Evolutionary conservation across 2,329 filamentous ascomycete species (phyloP).

Genomic region (Paraconiothyrium sp.): DNA sequence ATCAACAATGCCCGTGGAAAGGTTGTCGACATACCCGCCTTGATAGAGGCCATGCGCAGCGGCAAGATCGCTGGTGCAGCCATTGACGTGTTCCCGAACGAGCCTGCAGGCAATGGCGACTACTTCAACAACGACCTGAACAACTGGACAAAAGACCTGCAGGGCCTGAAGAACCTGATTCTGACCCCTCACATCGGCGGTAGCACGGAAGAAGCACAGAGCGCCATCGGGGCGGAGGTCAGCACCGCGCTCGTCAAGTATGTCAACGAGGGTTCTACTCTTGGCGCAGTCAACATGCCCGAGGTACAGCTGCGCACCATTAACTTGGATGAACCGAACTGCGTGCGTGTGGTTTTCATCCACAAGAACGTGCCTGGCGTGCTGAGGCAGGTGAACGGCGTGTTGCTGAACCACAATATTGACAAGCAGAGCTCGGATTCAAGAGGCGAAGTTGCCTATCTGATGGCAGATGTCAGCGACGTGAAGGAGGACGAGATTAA

Average conservation of each 20-base stretch:
- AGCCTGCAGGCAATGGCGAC: slow-evolving; percentile 92
- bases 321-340: slow-evolving; percentile 87
- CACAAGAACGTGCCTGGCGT: slow-evolving; percentile 97
- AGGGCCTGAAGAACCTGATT: slow-evolving; percentile 88
- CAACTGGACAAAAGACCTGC: slow-evolving; percentile 83
- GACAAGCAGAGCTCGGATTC: slow-evolving; percentile 99
- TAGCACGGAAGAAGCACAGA: slow-evolving; percentile 96
- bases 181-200: slow-evolving; percentile 97
- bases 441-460: slow-evolving; percentile 90
- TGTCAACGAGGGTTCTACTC: slow-evolving; percentile 92
- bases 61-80: slow-evolving; percentile 93
- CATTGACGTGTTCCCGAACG: slow-evolving; percentile 94
- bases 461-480: slow-evolving; percentile 96
- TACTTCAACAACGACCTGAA: slow-evolving; percentile 91
- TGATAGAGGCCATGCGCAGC: slow-evolving; percentile 85
- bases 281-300: slow-evolving; percentile 96
- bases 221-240: slow-evolving; percentile 94
- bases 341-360: slow-evolving; percentile 94
- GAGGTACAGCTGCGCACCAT: slow-evolving; percentile 90
- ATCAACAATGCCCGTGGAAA: slow-evolving; percentile 96
- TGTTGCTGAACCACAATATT: slow-evolving; percentile 94
- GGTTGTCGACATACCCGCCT: slow-evolving; percentile 91
- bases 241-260: slow-evolving; percentile 87
- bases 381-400: slow-evolving; percentile 91
- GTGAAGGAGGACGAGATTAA: slow-evolving; percentile 84